Evolutionary conservation across 2,329 filamentous ascomycete species (phyloP), one percentile per base, ranked within the genome.

Genomic region (Colletotrichum euphorbiae): DNA sequence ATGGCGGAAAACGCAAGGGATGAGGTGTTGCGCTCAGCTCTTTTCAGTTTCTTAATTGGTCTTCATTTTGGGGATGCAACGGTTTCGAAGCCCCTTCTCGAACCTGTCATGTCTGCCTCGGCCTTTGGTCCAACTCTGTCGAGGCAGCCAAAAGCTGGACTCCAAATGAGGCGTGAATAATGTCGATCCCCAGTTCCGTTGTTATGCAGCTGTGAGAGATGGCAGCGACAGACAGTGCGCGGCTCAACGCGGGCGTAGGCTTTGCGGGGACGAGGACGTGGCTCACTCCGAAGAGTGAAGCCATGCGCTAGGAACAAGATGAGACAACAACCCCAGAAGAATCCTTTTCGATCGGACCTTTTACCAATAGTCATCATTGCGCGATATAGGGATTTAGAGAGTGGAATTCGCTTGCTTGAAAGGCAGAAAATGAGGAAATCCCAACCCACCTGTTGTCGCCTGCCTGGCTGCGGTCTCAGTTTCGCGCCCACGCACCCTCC

Each of bases 21-120:
- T 21, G n/a, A 48, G 43, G 21, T 43, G 71, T 69, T 13, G 70
- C 73, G 72, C 84, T 92, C 90, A 92, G 90, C 86, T 92, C 89
- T 92, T 92, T 91, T 91, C 89, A 91, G 89, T 91, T 87, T 85
- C 48, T 52, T n/a, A 76, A 73, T 74, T 78, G 75, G 77, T 81
- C 85, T 77, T 87, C 83, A 87, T 77, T 70, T 81, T 80, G 76
- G 78, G 75, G 77, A 81, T 81, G 73, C 84, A 80, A 76, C 84
- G 85, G 86, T 78, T 87, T 82, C 77, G 75, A 78, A 74, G 72
- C 70, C 50, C 51, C 31, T n/a, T 46, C 56, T 52, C 57, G 67
- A 45, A 58, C 66, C 64, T 69, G 59, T 42, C 38, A 61, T 88
- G 81, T 89, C 75, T 75, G 82, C 84, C 83, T 81, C 84, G 79